A percentile compares a stretch with the other conserved stretches of the same genome.
Evolutionary conservation across 2,329 filamentous ascomycete species (phyloP).

Genomic region (Aureobasidium lini): DNA sequence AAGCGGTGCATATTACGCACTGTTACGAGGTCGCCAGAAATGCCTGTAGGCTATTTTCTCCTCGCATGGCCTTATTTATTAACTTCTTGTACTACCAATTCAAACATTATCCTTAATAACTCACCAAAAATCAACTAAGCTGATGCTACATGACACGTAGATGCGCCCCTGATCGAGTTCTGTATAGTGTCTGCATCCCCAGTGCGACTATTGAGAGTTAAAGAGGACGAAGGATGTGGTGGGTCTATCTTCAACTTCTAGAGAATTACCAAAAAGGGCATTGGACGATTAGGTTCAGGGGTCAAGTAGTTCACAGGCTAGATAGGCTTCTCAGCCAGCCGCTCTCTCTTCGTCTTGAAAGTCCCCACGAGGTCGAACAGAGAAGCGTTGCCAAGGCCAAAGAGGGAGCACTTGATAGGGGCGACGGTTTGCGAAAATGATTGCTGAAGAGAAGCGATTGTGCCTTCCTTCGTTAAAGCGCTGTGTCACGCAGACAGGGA

Average conservation of each 20-base stretch:
- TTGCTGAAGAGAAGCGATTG: neutral
- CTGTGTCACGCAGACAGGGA: neutral
- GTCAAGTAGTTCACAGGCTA: neutral
- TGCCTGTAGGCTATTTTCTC: neutral
- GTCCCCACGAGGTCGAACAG: neutral
- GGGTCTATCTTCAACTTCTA: neutral
- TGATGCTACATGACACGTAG: no score
- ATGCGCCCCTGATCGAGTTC: neutral
- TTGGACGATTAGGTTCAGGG: neutral
- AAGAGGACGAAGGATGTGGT: neutral
- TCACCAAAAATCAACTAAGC: neutral
- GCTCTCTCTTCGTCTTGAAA: neutral
- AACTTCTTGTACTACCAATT: constrained; percentile 9
- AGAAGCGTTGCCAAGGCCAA: constrained; percentile 6
- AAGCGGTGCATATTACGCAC: neutral
- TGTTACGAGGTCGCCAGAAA: neutral
- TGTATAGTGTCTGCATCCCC: neutral
- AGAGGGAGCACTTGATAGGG: neutral
- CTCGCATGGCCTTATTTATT: constrained; percentile 1
- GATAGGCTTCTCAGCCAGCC: neutral
- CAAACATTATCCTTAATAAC: neutral
- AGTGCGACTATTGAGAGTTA: constrained; percentile 4
- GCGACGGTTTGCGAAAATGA: constrained; percentile 1
- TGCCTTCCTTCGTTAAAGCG: neutral
- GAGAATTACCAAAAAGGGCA: neutral